Evolutionary conservation across 768 basidiomycete genomes (phyloP), one percentile per base, ranked within the genome.

Genomic region (Bullera alba): DNA sequence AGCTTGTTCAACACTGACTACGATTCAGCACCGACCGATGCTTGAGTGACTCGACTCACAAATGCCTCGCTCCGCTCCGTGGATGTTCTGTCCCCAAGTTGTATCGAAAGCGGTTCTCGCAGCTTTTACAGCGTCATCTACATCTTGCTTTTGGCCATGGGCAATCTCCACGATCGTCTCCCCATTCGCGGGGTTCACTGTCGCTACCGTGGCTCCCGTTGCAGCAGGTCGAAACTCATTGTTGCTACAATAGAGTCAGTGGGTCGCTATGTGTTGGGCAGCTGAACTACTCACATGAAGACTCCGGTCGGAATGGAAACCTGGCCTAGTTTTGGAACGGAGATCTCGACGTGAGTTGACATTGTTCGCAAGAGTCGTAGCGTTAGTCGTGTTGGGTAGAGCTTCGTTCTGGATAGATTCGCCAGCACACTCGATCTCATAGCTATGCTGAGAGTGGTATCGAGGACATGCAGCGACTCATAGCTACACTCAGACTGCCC

Each of bases 111-210:
- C 75, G 42, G 50, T 56, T 21, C 75, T 60, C 3, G 75, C 74
- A 5, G 70, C 64, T 16, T 53, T 55, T 50, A 89, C 87, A 0
- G 88, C 88, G 41, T 69, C 60, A 69, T 92, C 85, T 54, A 93
- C 81, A 64, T 92, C 89, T 55, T 80, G 78, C 7, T 77, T 50
- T 1, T 80, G 80, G 25, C 78, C 87, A 65, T 79, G 80, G 0
- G 80, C 71, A 52, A 87, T 73, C 35, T 60, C 49, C 42, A 64
- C 38, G 7, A 61, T 51, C 10, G 51, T 38, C 63, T 85, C 78
- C 36, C 85, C 87, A 17, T 71, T 86, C 0, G 84, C 79, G 0
- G 76, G 76, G 60, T 76, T 71, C 56, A 69, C 53, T 21, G 69
- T 85, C 49, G 41, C 22, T 44, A 64, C 54, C 2, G 69, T 63